Evolutionary conservation across 177 flowering plant species (phyloP).

Genomic region (Telopea speciosissima): DNA sequence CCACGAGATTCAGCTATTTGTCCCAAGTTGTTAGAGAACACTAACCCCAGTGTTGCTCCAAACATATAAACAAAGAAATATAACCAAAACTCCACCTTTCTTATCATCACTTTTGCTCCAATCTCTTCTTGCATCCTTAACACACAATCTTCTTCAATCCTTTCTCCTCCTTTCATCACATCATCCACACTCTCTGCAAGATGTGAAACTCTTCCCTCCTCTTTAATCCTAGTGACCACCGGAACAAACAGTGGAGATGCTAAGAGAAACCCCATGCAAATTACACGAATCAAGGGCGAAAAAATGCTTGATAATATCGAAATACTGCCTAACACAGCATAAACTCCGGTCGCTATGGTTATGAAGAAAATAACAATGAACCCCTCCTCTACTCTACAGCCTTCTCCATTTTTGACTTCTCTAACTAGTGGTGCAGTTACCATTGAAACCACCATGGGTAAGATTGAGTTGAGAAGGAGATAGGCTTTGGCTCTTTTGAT

Average conservation of each 20-base stretch:
- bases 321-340: conserved; percentile 47
- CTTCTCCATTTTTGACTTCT: conserved; percentile 7
- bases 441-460: conserved; percentile 41
- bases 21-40: conserved; percentile 77
- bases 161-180: conserved; percentile 11
- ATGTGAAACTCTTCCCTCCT: conserved; percentile 32
- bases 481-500: conserved; percentile 33
- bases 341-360: conserved; percentile 64
- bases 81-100: conserved; percentile 74
- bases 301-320: conserved; percentile 4
- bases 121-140: conserved; percentile 43
- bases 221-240: conserved; percentile 17
- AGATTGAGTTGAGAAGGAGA: conserved; percentile 51
- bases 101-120: conserved; percentile 50
- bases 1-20: conserved; percentile 90
- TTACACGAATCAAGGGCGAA: conserved; percentile 19
- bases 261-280: conserved; percentile 35
- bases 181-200: conserved; percentile 8
- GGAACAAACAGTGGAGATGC: conserved; percentile 45
- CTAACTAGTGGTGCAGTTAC: conserved; percentile 38
- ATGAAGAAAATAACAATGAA: conserved; percentile 41
- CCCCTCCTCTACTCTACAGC: conserved; percentile 19
- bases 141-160: not conserved
- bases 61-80: conserved; percentile 62
- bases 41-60: conserved; percentile 82